Evolutionary conservation across 2,329 filamentous ascomycete species (phyloP), one percentile per base, ranked within the genome.

Genomic region (Alternaria hordeiaustralica): DNA sequence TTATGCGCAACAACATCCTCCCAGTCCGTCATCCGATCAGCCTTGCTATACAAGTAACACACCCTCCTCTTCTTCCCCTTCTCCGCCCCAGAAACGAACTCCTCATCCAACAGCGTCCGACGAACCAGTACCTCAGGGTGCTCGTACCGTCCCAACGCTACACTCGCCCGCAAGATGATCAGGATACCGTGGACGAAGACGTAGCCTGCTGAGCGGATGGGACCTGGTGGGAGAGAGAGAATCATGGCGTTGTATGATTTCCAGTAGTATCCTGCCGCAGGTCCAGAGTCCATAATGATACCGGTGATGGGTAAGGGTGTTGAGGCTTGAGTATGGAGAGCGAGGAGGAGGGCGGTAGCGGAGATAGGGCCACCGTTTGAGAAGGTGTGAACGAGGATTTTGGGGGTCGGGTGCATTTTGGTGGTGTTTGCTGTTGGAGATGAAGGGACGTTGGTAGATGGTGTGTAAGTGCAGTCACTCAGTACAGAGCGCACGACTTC

Each of bases 31-130:
- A 88, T 78, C 23, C 83, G 80, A 63, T 89, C 87, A 43, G 82
- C 82, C 63, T 84, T 85, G 61, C 84, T 86, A 68, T 87, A 88
- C 6, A 87, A 65, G 67, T 87, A 88, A 87, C 88, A n/a, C 87
- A 68, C 69, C 86, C 88, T 60, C 5, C 8, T 49, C 9, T 47
- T 41, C 18, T 20, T 41, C 4, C 9, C 49, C 11, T 1, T 3
- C 11, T 8, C 49, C 9, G 1, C 8, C 13, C 28, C 49, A 23
- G 20, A 18, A 7, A 72, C 30, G 5, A 63, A 54, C 2, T 43
- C 20, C 15, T 64, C 21, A 21, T 65, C 56, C 18, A 69, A 33
- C 9, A 68, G 18, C 6, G 54, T 50, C 20, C 58, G 36, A 5
- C 60, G 53, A 20, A 44, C 44, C 20, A 60, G 21, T 4, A 15